A percentile compares a stretch with the other conserved stretches of the same genome.
Conservation (phyloP, 2,329 filamentous ascomycete species). For the Verticillium albo-atrum region DNA sequence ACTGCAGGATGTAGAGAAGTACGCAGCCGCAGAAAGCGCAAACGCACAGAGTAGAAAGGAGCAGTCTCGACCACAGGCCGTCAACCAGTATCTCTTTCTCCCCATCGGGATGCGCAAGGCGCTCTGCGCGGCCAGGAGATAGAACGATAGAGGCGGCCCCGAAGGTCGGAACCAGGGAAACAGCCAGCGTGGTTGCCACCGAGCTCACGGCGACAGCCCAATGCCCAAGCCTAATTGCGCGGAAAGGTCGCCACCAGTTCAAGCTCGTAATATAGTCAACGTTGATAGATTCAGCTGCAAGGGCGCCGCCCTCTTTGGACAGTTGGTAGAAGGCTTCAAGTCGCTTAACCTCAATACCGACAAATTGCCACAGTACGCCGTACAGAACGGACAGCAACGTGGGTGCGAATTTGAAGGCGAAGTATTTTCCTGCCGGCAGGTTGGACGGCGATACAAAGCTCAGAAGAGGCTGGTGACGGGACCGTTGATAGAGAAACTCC, state of each 20-base stretch:
- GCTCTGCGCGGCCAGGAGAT: constrained; percentile 42
- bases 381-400: constrained; percentile 58
- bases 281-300: constrained; percentile 64
- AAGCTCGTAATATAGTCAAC: constrained; percentile 70
- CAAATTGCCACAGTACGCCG: constrained; percentile 62
- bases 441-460: constrained; percentile 45
- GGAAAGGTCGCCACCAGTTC: constrained; percentile 60
- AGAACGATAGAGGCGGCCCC: constrained; percentile 59
- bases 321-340: constrained; percentile 64
- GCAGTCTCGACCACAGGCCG: constrained; percentile 54
- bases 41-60: constrained; percentile 51
- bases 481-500: constrained; percentile 52
- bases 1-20: constrained; percentile 57
- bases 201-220: constrained; percentile 67
- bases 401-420: constrained; percentile 59
- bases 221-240: constrained; percentile 57
- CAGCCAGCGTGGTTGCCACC: constrained; percentile 58
- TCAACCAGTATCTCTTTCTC: constrained; percentile 54
- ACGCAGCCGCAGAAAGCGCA: constrained; percentile 54
- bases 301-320: constrained; percentile 53
- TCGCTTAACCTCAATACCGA: constrained; percentile 62
- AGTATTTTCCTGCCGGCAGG: constrained; percentile 49
- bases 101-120: constrained; percentile 33
- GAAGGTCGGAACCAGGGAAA: constrained; percentile 65
- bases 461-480: constrained; percentile 38